These are phyloP conservation scores for Diaporthe destruens DNA, from an alignment of 2,329 filamentous ascomycete species.

Conservation along the genomic window DNA sequence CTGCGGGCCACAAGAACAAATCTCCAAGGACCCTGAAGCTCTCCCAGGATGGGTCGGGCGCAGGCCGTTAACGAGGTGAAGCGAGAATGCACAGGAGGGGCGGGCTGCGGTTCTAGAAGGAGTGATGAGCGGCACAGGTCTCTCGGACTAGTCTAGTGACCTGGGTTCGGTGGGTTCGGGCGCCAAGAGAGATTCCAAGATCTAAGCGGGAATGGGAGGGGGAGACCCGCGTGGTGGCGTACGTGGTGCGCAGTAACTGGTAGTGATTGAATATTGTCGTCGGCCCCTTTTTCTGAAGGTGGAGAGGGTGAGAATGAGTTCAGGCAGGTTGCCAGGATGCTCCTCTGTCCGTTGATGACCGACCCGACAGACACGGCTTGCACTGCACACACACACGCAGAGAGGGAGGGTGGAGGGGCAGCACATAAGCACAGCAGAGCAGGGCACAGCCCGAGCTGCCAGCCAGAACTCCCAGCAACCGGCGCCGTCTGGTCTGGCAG, in stretches of 20 bases:
- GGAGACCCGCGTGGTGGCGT: conserved; percentile 12
- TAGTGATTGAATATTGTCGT: conserved; percentile 17
- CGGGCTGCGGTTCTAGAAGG: conserved; percentile 37
- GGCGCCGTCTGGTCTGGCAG: not conserved
- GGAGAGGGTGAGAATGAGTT: not conserved
- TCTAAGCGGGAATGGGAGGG: conserved; percentile 21
- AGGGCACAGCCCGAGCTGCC: conserved; percentile 2
- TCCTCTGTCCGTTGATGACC: conserved; percentile 14
- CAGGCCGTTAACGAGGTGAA: conserved; percentile 26
- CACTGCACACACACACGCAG: not conserved
- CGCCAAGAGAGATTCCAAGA: conserved; percentile 27
- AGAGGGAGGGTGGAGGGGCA: not conserved
- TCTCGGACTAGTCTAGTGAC: conserved; percentile 8
- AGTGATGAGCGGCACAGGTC: conserved; percentile 22
- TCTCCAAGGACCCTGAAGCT: conserved; percentile 41
- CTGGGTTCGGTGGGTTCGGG: conserved; percentile 28
- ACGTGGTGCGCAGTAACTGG: conserved; percentile 1
- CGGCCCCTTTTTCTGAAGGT: conserved; percentile 36
- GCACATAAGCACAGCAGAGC: not conserved
- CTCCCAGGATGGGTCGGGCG: conserved; percentile 29
- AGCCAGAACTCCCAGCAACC: not conserved
- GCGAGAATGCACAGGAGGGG: conserved; percentile 37
- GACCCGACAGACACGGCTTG: not conserved
- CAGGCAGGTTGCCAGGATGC: conserved; percentile 13
- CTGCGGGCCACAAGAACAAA: conserved; percentile 38